These are phyloP conservation scores for Chaetomium sp. DNA, from an alignment of 2,329 filamentous ascomycete genomes.

Conservation along the genomic window DNA sequence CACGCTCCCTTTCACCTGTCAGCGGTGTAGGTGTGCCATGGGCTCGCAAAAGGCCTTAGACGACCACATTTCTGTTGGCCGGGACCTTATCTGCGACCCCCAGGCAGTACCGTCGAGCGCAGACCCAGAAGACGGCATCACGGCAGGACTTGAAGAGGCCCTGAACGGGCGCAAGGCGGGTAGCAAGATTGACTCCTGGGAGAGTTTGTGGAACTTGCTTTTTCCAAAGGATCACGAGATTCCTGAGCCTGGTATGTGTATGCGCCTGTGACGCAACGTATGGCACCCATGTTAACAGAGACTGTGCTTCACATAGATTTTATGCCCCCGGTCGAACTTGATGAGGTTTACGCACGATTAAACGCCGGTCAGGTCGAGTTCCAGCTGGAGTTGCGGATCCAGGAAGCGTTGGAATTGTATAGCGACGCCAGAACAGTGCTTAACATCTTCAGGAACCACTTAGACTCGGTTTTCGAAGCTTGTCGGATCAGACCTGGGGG, in stretches of 20 bases:
- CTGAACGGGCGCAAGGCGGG: slow-evolving; percentile 22
- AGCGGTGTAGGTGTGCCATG: slow-evolving; percentile 19
- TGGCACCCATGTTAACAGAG: neutral
- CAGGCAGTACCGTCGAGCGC: slow-evolving; percentile 5
- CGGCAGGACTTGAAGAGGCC: slow-evolving; percentile 8
- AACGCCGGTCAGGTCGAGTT: neutral
- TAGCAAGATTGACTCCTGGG: slow-evolving; percentile 21
- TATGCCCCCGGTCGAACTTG: slow-evolving; percentile 21
- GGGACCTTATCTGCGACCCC: slow-evolving; percentile 15
- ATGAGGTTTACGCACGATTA: slow-evolving; percentile 20
- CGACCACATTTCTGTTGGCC: slow-evolving; percentile 12
- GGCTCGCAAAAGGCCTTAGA: slow-evolving; percentile 11
- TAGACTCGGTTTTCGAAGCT: slow-evolving; percentile 11
- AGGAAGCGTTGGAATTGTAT: neutral
- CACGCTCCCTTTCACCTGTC: slow-evolving; percentile 14
- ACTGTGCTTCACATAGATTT: slow-evolving; percentile 14
- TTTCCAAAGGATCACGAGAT: slow-evolving; percentile 13
- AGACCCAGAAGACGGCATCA: slow-evolving; percentile 25
- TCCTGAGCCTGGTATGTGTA: slow-evolving; percentile 12
- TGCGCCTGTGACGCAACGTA: neutral
- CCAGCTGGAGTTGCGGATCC: slow-evolving; percentile 3
- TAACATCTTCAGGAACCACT: slow-evolving; percentile 9
- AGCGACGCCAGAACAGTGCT: neutral
- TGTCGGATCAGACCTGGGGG: slow-evolving; percentile 9
- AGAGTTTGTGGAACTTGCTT: slow-evolving; percentile 17